Percentiles rank a stretch among this genome's conserved stretches.
Conservation (phyloP, 441 rosid genomes). For the Theobroma grandiflorum region DNA sequence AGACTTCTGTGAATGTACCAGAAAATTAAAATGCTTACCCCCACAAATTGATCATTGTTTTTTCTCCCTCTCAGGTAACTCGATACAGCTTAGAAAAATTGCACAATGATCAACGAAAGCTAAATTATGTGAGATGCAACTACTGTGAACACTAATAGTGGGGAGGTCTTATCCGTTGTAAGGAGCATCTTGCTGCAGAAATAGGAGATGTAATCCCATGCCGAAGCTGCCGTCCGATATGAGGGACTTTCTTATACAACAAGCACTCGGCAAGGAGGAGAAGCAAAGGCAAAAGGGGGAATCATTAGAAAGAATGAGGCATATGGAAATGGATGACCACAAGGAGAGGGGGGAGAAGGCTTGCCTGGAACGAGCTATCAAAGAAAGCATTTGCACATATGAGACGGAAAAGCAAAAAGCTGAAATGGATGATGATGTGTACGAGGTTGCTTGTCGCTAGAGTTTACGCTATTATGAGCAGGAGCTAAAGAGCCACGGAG, state of each 20-base stretch:
- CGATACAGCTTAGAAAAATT: neutral
- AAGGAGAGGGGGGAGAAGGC: too few relatives aligned
- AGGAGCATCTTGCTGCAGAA: neutral
- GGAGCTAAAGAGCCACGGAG: neutral
- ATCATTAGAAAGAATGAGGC: neutral
- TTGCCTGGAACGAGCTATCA: too few relatives aligned
- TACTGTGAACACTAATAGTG: neutral
- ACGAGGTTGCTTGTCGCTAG: neutral
- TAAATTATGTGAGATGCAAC: neutral
- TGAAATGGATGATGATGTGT: too few relatives aligned
- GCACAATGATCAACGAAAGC: neutral
- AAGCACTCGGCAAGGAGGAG: neutral
- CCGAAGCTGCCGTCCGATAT: neutral
- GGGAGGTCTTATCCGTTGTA: neutral
- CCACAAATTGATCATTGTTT: too few relatives aligned
- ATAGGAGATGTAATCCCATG: neutral
- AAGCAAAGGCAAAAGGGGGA: neutral
- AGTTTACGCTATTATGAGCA: neutral
- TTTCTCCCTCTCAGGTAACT: too few relatives aligned
- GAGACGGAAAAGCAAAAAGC: too few relatives aligned
- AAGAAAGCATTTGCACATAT: too few relatives aligned
- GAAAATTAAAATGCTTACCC: too few relatives aligned
- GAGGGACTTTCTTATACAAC: neutral
- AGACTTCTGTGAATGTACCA: too few relatives aligned
- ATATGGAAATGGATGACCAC: too few relatives aligned